Base-by-base conservation (phyloP, 2,329 filamentous ascomycete species). In the Coniella vitis region DNA sequence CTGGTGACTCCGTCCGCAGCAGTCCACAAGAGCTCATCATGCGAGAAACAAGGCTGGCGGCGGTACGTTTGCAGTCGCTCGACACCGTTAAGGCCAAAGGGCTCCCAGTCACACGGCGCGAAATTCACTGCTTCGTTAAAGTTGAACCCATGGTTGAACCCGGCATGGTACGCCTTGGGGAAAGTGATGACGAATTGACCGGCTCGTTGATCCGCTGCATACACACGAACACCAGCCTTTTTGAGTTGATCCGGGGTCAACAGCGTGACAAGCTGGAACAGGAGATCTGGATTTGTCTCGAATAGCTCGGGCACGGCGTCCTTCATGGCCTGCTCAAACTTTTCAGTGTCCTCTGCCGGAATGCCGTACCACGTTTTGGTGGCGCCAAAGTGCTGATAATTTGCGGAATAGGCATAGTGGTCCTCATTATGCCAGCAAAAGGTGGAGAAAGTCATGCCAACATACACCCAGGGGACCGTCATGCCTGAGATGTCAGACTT, bases 381-480 rank as follows among this genome's bases (percentile, higher is more conserved):
- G 1, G 90, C 90, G 9, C 93, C 93, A 60, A 98, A 95, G 60
- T 98, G 93, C 64, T 98, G 93, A 60, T 97, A 98, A 58, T 98
- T 98, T 45, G 93, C 87, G 1, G 93, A 98, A 63, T 97, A 98
- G 2, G 93, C 86, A 63, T 95, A 96, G 62, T 98, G 93, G 61
- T 98, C 93, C 62, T 98, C 93, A 55, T 95, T 96, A 65, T 98
- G 93, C 93, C 93, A 98, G 67, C 93, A 98, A 62, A 98, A 98
- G 0, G 93, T 97, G 0, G 93, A 98, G 64, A 98, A 98, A 35
- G 95, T 94, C 93, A 98, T 98, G 54, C 93, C 93, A 4, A 98
- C 93, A 62, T 98, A 98, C 3, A 98, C 82, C 93, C 93, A 98
- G 0, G 93, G 93, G 7, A 98, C 91, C 0, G 93, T 98, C 93